Conservation (phyloP, 176 grass and related monocot genomes). For the Oryza longistaminata region DNA sequence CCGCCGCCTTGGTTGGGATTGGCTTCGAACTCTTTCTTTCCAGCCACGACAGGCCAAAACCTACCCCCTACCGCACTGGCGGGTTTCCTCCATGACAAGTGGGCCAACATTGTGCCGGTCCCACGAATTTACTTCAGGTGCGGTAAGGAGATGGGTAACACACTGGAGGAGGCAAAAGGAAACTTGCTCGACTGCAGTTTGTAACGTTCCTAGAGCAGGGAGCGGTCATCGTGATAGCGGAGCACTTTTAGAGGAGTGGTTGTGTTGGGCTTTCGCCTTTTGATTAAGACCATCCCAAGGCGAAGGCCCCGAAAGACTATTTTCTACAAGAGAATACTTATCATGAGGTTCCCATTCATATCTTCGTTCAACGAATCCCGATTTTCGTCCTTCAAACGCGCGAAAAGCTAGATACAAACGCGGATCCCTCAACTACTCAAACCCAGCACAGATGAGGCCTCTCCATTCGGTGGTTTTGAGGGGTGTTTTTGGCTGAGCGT, state of each 20-base stretch:
- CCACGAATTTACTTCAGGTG: not conserved
- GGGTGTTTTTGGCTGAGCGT: no score
- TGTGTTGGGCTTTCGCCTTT: not conserved
- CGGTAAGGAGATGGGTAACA: not conserved
- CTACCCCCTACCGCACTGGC: not conserved
- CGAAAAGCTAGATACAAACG: no score
- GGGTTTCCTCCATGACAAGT: not conserved
- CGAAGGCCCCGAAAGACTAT: not conserved
- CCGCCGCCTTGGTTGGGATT: not conserved
- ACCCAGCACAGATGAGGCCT: no score
- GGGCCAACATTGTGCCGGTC: not conserved
- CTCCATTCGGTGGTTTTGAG: no score
- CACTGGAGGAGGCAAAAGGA: not conserved
- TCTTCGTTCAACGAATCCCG: no score
- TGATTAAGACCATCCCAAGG: not conserved
- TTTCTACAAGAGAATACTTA: no score
- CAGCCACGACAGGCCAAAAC: not conserved
- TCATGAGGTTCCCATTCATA: no score
- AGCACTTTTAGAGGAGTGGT: not conserved
- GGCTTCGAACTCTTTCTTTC: slow-evolving; percentile 18
- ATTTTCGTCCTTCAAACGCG: no score
- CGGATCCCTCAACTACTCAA: no score
- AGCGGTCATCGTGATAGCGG: not conserved
- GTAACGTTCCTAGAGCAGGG: not conserved
- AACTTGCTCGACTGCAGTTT: not conserved